Conservation (phyloP, 2,329 filamentous ascomycete genomes). For the Hypoxylon rubiginosum region DNA sequence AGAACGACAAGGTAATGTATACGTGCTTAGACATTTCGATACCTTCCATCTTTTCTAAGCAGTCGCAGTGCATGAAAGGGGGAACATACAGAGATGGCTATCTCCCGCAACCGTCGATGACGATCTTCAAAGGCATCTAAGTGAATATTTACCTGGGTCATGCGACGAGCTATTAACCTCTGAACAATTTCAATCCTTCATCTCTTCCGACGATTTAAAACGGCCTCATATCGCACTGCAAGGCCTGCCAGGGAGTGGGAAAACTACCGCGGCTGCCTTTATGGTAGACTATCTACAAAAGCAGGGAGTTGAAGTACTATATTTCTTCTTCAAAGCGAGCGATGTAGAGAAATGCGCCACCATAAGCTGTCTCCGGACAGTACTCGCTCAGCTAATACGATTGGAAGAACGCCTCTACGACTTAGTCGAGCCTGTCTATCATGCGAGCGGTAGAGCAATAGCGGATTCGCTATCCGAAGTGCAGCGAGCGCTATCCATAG, state of each 20-base stretch:
- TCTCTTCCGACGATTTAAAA: slow-evolving; percentile 1
- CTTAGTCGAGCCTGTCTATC: slow-evolving; percentile 28
- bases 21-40: background rate
- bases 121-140: slow-evolving; percentile 33
- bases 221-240: slow-evolving; percentile 20
- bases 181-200: slow-evolving; percentile 21
- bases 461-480: slow-evolving; percentile 31
- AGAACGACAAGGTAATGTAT: slow-evolving; percentile 31
- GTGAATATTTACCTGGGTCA: slow-evolving; percentile 23
- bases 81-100: slow-evolving; percentile 38
- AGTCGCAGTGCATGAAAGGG: slow-evolving; percentile 31
- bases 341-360: slow-evolving; percentile 30
- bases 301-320: slow-evolving; percentile 22
- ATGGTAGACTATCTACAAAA: slow-evolving; percentile 26
- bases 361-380: slow-evolving; percentile 22
- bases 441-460: slow-evolving; percentile 28
- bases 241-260: slow-evolving; percentile 36
- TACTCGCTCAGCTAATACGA: slow-evolving; percentile 30
- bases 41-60: slow-evolving; percentile 17
- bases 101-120: slow-evolving; percentile 35
- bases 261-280: slow-evolving; percentile 31
- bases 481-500: slow-evolving; percentile 18
- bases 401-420: slow-evolving; percentile 32
- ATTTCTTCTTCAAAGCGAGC: slow-evolving; percentile 38
- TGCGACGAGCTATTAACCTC: slow-evolving; percentile 24